Evolutionary conservation across 768 basidiomycete species (phyloP), one percentile per base, ranked within the genome.

Genomic region (Phanerochaete carnosa): DNA sequence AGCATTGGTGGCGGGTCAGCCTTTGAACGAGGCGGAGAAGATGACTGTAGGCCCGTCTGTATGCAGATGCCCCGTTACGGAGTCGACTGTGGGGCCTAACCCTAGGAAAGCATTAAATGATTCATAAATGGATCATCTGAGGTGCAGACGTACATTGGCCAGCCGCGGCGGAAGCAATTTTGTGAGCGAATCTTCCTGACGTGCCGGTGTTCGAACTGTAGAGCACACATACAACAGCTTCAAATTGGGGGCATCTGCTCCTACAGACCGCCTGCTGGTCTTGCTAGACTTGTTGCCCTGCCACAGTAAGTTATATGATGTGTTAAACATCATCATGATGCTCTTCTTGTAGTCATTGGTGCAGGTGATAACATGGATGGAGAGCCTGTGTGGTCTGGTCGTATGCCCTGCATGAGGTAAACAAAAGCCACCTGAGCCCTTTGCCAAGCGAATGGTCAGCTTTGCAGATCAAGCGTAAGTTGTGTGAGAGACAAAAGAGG

Each of bases 151-250:
- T 56, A 80, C 79, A 80, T 61, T 79, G 72, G 2, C 62, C 58
- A 0, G 70, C 57, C 5, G 78, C 77, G 29, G 74, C 75, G 29
- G 72, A 73, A 4, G 75, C 78, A 23, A 83, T 68, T 26, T 79
- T 66, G 66, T 79, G 77, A 23, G 80, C 80, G 58, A 83, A 81
- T 23, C 74, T 71, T 67, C 82, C 79, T 30, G 75, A 80, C 0
- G 79, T 77, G 13, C 80, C 81, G 6, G 78, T 76, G 68, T 83
- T 83, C 32, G 77, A 78, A 2, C 79, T 77, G 62, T 77, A 80
- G 23, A 76, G 65, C 15, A 79, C n/a, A n/a, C 68, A 55, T 77
- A 75, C 51, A 80, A n/a, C n/a, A n/a, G n/a, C n/a, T n/a, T n/a
- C n/a, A n/a, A n/a, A n/a, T n/a, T n/a, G n/a, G n/a, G n/a, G n/a